Percentiles rank a stretch among this genome's conserved stretches.
Conservation (phyloP, 2,329 filamentous ascomycete genomes). For the Arachnomyces sp. region DNA sequence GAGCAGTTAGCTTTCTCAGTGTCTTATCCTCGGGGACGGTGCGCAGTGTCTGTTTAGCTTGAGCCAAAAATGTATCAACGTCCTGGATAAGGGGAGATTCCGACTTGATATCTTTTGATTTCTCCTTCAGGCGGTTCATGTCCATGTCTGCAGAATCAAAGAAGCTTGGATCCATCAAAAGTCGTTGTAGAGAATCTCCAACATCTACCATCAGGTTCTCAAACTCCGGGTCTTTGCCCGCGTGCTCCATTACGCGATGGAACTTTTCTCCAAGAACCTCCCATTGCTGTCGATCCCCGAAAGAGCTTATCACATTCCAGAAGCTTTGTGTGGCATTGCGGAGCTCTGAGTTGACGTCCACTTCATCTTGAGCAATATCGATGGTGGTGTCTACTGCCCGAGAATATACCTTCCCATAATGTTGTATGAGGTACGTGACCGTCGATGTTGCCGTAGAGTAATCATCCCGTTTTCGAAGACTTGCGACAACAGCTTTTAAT, state of each 20-base stretch:
- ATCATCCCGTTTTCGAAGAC: conserved; percentile 66
- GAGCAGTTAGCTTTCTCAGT: conserved; percentile 59
- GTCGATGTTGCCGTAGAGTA: conserved; percentile 82
- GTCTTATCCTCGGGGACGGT: conserved; percentile 65
- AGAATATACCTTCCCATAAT: conserved; percentile 71
- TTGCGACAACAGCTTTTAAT: conserved; percentile 65
- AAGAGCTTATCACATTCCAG: conserved; percentile 70
- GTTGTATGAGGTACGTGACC: conserved; percentile 63
- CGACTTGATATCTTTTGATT: conserved; percentile 50
- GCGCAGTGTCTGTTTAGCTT: conserved; percentile 58
- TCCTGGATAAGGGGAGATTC: conserved; percentile 64
- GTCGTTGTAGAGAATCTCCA: conserved; percentile 65
- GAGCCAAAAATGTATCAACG: conserved; percentile 61
- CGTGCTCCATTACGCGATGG: conserved; percentile 62
- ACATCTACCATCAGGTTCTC: conserved; percentile 67
- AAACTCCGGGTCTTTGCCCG: conserved; percentile 70
- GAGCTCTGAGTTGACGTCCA: conserved; percentile 64
- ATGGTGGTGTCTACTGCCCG: conserved; percentile 60
- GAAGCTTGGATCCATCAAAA: conserved; percentile 79
- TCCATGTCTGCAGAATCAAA: conserved; percentile 67
- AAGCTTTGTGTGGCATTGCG: conserved; percentile 70
- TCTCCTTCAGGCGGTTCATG: conserved; percentile 50
- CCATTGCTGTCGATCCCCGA: conserved; percentile 70
- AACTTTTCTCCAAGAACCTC: conserved; percentile 61
- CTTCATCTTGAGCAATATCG: conserved; percentile 58